A percentile compares a stretch with the other conserved stretches of the same genome.
Conservation (phyloP, 1,284 basidiomycete species). For the Cryptococcus hybrid region DNA sequence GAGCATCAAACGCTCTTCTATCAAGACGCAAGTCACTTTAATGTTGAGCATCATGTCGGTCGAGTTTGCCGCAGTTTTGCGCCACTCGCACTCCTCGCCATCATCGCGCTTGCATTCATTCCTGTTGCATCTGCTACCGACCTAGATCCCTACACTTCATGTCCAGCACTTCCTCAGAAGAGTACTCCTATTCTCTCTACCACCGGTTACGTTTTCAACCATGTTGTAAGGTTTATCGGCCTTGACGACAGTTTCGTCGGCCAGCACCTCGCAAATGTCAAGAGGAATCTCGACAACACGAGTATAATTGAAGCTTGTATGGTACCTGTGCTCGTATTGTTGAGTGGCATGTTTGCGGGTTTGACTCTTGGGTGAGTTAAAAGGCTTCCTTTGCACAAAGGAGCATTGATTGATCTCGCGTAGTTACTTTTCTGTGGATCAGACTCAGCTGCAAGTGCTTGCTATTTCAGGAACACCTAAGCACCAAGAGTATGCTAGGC, state of each 20-base stretch:
- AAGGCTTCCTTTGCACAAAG: neutral
- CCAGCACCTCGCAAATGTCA: neutral
- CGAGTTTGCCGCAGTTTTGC: neutral
- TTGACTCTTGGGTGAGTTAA: slow-evolving; percentile 36
- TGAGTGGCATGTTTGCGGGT: slow-evolving; percentile 63
- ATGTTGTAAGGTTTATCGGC: neutral
- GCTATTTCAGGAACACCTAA: slow-evolving; percentile 77
- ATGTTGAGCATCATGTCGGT: neutral
- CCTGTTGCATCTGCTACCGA: neutral
- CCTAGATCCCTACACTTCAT: slow-evolving; percentile 15
- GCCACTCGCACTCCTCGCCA: neutral
- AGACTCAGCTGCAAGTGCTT: slow-evolving; percentile 85
- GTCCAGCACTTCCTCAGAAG: neutral
- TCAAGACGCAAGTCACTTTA: neutral
- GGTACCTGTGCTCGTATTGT: slow-evolving; percentile 58
- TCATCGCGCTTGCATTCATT: slow-evolving; percentile 4
- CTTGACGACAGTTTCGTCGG: neutral
- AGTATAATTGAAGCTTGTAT: slow-evolving; percentile 50
- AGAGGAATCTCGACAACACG: slow-evolving; percentile 10
- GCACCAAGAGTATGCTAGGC: slow-evolving; percentile 75
- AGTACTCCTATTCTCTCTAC: slow-evolving; percentile 13
- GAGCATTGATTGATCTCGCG: slow-evolving; percentile 52
- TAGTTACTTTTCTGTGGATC: slow-evolving; percentile 91
- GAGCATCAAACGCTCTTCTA: neutral
- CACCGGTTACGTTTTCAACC: slow-evolving; percentile 8